A percentile compares a stretch with the other conserved stretches of the same genome.
These are phyloP conservation scores for Acanthamoeba lenticulata DNA, from an alignment of 208 protist species.

Conservation along the genomic window DNA sequence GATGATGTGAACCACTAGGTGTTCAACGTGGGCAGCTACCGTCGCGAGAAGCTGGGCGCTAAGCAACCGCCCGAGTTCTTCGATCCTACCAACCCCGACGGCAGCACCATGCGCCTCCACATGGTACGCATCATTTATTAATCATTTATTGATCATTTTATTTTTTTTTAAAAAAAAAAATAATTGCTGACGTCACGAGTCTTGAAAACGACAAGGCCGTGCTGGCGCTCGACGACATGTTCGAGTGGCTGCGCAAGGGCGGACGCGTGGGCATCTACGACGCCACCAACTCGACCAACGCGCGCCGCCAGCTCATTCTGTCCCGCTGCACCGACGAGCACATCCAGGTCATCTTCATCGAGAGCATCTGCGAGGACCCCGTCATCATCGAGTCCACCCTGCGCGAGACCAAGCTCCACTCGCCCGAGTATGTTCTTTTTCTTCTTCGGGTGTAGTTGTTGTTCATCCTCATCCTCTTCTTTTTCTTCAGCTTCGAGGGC, in stretches of 20 bases:
- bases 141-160: slow-evolving; percentile 58
- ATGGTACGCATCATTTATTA: slow-evolving; percentile 4
- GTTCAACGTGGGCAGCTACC: slow-evolving; percentile 80
- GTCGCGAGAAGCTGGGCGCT: slow-evolving; percentile 63
- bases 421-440: slow-evolving; percentile 79
- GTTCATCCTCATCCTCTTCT: neutral
- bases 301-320: slow-evolving; percentile 58
- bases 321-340: slow-evolving; percentile 27
- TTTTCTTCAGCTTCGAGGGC: slow-evolving; percentile 67
- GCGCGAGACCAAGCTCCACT: slow-evolving; percentile 72
- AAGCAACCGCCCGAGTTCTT: slow-evolving; percentile 77
- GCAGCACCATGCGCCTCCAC: slow-evolving; percentile 58
- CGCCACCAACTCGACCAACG: slow-evolving; percentile 72
- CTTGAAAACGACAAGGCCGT: neutral
- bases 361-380: slow-evolving; percentile 76
- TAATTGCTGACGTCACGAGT: neutral
- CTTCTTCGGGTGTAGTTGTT: no score
- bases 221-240: slow-evolving; percentile 73
- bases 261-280: slow-evolving; percentile 78
- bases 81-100: slow-evolving; percentile 72
- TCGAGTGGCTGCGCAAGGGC: slow-evolving; percentile 67
- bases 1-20: no score
- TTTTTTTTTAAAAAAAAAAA: no score
- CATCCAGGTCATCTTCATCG: slow-evolving; percentile 77
- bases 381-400: slow-evolving; percentile 80